Base-by-base conservation (phyloP, 1,139 yeast genomes). In the Kodamaea alishanica region DNA sequence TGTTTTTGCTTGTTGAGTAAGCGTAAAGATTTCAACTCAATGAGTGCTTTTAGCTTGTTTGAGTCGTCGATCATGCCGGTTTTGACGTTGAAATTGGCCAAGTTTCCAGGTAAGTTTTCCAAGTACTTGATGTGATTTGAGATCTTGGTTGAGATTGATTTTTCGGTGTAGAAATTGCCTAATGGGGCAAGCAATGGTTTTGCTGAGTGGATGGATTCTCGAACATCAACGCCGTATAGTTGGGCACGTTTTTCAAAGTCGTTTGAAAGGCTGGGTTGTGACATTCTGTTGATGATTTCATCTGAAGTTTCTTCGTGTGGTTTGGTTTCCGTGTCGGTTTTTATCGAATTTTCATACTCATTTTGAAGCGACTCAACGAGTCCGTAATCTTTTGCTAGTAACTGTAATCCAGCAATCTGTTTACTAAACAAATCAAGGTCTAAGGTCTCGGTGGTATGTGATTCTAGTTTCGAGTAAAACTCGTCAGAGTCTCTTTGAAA, bases 1-100 rank as follows among this genome's bases (percentile, higher is more conserved):
- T 84, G 82, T 56, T 90, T 90, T 56, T 94, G 99, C 51, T 86
- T 84, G 1, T 92, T 75, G 44, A 94, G 72, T 28, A 90, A 65
- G 46, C 89, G 80, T 49, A 92, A 72, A 0, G 90, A 72, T 61
- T 90, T 94, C 50, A 92, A 71, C 63, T 94, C 98, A 26, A 90
- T 71, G 30, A 94, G 66, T 2, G 90, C 83, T 45, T 70, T 70
- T 26, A 84, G 56, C 58, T 87, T 87, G 39, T 65, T 52, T 23
- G 69, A 54, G 38, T 65, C 74, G 44, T 72, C 76, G n/a, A 12
- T 4, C 9, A 23, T 24, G 71, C 68, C 11, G 75, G 68, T 28
- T 50, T 49, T 38, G 64, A 55, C 9, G 58, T 79, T 68, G 47
- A 79, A 75, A 1, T 90, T 75, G 23, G 94, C 94, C 35, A 88